Evolutionary conservation across 768 basidiomycete species (phyloP).

Genomic region (Tylopilus subfusipes): DNA sequence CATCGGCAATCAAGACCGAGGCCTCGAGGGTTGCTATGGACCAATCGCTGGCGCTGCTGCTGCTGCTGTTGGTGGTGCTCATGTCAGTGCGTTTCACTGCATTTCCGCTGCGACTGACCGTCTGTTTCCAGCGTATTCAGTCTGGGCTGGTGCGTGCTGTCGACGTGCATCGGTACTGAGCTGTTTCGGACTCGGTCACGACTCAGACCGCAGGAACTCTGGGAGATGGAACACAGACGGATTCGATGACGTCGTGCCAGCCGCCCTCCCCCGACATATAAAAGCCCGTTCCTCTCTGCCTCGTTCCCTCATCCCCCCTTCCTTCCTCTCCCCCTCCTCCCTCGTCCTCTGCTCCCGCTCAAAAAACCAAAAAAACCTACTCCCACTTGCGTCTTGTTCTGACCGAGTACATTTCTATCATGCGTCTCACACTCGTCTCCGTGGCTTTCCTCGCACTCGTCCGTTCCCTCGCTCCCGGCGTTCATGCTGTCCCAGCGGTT

Average conservation of each 20-base stretch:
- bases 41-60: constrained; percentile 35
- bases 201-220: constrained; percentile 37
- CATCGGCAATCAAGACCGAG: not conserved
- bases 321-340: not conserved
- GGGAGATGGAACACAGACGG: constrained; percentile 56
- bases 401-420: constrained; percentile 24
- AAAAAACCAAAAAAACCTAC: constrained; percentile 17
- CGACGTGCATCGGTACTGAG: constrained; percentile 55
- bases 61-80: constrained; percentile 47
- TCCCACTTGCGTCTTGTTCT: constrained; percentile 17
- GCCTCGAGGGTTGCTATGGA: constrained; percentile 2
- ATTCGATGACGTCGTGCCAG: constrained; percentile 19
- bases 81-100: constrained; percentile 34
- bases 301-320: constrained; percentile 11
- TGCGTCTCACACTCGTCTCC: constrained; percentile 22
- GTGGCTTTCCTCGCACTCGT: constrained; percentile 19
- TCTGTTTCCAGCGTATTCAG: constrained; percentile 39
- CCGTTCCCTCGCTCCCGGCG: constrained; percentile 12
- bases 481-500: constrained; percentile 15
- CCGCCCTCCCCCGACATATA: constrained; percentile 11
- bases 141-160: constrained; percentile 63
- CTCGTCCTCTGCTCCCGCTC: not conserved
- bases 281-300: constrained; percentile 5
- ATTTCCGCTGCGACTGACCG: not conserved
- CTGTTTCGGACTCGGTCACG: constrained; percentile 1